Conservation (phyloP, 169 alveolate genomes). For the Neospora caninum region DNA sequence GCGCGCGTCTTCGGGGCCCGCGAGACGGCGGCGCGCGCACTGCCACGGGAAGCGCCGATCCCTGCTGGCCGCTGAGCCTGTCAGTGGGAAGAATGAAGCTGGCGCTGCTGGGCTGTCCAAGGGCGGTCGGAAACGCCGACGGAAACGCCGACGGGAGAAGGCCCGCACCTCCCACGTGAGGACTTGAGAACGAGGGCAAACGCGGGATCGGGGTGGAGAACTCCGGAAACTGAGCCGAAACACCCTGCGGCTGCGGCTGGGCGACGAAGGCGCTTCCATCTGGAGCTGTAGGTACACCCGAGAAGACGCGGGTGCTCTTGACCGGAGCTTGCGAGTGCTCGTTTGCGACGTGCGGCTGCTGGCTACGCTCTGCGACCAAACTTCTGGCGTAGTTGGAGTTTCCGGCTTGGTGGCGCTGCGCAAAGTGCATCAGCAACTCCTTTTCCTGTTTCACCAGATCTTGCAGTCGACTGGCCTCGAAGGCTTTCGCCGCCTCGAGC, state of each 20-base stretch:
- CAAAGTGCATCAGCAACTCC: neutral
- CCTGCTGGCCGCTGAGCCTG: too few species aligned
- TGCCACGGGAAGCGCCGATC: neutral
- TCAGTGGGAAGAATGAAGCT: neutral
- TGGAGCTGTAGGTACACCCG: neutral
- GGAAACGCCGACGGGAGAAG: neutral
- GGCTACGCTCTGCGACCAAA: neutral
- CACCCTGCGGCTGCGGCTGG: neutral
- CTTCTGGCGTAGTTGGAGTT: neutral
- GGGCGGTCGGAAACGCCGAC: neutral
- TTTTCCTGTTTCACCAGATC: neutral
- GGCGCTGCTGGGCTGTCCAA: neutral
- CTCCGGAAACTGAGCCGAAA: neutral
- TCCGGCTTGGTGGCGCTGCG: neutral
- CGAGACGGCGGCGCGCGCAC: neutral
- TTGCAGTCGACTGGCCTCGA: neutral
- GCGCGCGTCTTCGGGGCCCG: slow-evolving; percentile 78
- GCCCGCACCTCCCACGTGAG: neutral
- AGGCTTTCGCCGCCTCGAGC: neutral
- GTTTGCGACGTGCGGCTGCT: neutral
- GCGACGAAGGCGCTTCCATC: neutral
- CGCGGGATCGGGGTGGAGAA: neutral
- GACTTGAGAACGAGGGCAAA: neutral
- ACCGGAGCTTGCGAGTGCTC: neutral
- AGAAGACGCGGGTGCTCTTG: neutral